Evolutionary conservation across 2,329 filamentous ascomycete species (phyloP), one percentile per base, ranked within the genome.

Genomic region (Xylariaceae sp.): DNA sequence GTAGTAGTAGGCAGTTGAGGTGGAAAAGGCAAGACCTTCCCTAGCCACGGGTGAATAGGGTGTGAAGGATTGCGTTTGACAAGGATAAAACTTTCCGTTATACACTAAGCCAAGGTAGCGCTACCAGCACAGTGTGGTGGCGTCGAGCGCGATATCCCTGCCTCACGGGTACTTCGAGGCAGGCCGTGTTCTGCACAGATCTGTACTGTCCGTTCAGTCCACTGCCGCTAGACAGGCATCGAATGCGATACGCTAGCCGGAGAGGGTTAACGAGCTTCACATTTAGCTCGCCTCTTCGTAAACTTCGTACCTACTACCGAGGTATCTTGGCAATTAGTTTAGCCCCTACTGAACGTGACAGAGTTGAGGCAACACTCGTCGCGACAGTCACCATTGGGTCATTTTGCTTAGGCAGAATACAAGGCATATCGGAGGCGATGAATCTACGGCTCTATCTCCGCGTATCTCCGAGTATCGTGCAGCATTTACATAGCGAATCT

Each of bases 21-120:
- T 49, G 49, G 37, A 23, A 51, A 51, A 15, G 49, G 11, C 49
- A 35, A 51, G 49, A 15, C 23, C 49, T 51, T 51, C 49, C 49
- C 18, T 51, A 51, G 49, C 49, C 49, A 23, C 49, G 49, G 37
- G 23, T 51, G 49, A 51, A 51, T 51, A 51, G 49, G 49, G 49
- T 51, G 49, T 35, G 49, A 35, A 51, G 49, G 49, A 51, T 35
- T 51, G 49, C 23, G 49, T 15, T 10, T 10, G 23, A 51, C 49
- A 35, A 35, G 49, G 49, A 51, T 35, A 35, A 45, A 45, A 45
- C 41, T 45, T 45, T 45, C 41, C 41, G 37, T 30, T 41, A 41
- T 41, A 13, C 37, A 41, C 37, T 41, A 41, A 51, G 49, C 6
- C 17, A 50, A 34, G 47, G 49, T 35, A n/a, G 49, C 49, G 18